Percentiles rank a stretch among this genome's conserved stretches.
Evolutionary conservation across 331 rosid genomes (phyloP).

Genomic region (Malus hybrid): DNA sequence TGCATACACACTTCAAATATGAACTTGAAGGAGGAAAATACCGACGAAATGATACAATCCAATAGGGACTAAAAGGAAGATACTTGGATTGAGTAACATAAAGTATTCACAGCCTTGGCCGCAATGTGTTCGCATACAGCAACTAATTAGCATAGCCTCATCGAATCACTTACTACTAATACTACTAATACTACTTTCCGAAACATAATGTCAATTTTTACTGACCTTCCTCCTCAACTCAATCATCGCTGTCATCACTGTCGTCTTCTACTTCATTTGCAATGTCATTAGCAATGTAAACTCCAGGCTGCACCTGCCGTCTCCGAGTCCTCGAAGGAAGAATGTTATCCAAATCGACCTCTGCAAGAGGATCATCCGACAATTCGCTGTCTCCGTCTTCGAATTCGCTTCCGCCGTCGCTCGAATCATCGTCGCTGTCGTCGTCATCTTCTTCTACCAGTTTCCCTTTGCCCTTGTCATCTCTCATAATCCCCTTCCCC

Average conservation of each 20-base stretch:
- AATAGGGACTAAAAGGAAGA: neutral
- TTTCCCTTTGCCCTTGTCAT: conserved; percentile 85
- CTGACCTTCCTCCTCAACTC: conserved; percentile 43
- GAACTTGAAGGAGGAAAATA: neutral
- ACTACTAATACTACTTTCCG: neutral
- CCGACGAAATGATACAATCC: neutral
- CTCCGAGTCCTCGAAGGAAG: conserved; percentile 91
- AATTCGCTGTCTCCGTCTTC: conserved; percentile 60
- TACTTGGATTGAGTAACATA: neutral
- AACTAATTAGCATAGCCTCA: conserved; percentile 1
- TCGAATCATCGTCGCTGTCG: conserved; percentile 22
- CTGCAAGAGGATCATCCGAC: conserved; percentile 84
- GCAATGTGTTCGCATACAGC: neutral
- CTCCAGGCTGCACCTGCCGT: conserved; percentile 47
- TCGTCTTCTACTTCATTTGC: conserved; percentile 27
- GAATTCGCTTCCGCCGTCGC: conserved; percentile 35
- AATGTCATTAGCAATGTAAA: conserved; percentile 42
- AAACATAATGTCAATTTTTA: conserved; percentile 5
- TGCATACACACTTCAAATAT: neutral
- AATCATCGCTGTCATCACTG: conserved; percentile 37
- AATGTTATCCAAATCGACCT: conserved; percentile 88
- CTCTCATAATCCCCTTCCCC: conserved; percentile 65
- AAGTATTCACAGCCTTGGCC: conserved; percentile 3
- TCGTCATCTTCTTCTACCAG: conserved; percentile 52
- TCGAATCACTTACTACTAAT: neutral